A percentile compares a stretch with the other conserved stretches of the same genome.
Evolutionary conservation across 306 rosid genomes (phyloP).

Genomic region (Acacia melanoxylon): DNA sequence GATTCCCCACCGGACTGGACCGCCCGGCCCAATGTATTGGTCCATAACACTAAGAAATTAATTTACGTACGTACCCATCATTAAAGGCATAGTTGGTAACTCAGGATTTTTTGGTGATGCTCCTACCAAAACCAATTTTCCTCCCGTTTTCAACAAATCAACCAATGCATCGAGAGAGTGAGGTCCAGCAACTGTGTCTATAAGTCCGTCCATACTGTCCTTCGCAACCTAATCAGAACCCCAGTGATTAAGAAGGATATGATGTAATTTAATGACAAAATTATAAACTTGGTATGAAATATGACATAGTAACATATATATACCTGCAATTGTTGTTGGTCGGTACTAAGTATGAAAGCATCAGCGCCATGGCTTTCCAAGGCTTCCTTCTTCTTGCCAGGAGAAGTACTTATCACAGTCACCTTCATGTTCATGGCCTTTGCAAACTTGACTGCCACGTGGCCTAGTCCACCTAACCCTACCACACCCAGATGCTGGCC

Average conservation of each 20-base stretch:
- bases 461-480: too few species aligned
- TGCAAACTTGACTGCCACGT: too few species aligned
- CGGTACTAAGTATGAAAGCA: neutral
- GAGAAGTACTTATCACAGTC: too few species aligned
- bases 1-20: too few species aligned
- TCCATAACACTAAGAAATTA: too few species aligned
- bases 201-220: conserved; percentile 47
- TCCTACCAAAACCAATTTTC: neutral
- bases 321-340: conserved; percentile 17
- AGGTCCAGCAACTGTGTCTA: conserved; percentile 30
- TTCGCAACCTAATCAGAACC: conserved; percentile 29
- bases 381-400: too few species aligned
- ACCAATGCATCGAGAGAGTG: conserved; percentile 10
- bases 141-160: neutral
- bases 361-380: too few species aligned
- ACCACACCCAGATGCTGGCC: too few species aligned
- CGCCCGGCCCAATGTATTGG: too few species aligned
- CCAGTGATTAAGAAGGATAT: neutral
- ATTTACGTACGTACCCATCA: neutral
- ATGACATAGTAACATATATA: too few species aligned
- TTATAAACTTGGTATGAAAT: too few species aligned
- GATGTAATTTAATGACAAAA: neutral
- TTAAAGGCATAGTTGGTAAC: neutral
- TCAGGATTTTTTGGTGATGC: neutral
- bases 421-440: too few species aligned